Conservation (phyloP, 2,329 filamentous ascomycete species). For the Talaromyces sp. region DNA sequence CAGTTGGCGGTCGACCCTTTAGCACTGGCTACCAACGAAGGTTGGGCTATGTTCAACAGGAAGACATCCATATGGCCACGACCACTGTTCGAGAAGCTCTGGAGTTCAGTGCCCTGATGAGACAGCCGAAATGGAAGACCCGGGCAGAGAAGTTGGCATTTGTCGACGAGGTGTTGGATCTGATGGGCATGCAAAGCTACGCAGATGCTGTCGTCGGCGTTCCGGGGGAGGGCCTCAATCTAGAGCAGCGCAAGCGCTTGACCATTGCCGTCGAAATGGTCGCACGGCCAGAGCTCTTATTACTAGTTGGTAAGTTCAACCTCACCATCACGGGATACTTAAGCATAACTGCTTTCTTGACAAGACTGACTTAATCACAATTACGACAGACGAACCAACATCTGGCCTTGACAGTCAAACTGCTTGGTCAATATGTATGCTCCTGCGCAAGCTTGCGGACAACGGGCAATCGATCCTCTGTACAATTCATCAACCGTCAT, state of each 20-base stretch:
- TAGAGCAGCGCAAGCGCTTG: constrained; percentile 58
- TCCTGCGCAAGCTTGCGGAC: constrained; percentile 57
- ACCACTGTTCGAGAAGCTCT: constrained; percentile 83
- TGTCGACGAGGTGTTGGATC: constrained; percentile 64
- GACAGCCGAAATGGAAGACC: constrained; percentile 68
- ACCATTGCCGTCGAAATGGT: constrained; percentile 59
- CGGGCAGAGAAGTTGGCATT: constrained; percentile 72
- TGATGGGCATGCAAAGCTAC: constrained; percentile 73
- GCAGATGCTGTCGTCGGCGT: constrained; percentile 77
- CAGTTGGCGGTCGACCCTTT: constrained; percentile 56
- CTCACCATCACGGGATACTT: too few species aligned
- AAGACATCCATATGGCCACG: constrained; percentile 73
- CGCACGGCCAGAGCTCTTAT: constrained; percentile 53
- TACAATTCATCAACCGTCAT: constrained; percentile 53
- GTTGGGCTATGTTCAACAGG: constrained; percentile 64
- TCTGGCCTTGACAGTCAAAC: constrained; percentile 59
- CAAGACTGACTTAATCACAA: too few species aligned
- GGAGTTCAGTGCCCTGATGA: constrained; percentile 74
- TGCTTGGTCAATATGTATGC: constrained; percentile 59
- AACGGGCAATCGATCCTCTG: constrained; percentile 51
- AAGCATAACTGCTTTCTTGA: too few species aligned
- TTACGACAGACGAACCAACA: constrained; percentile 57
- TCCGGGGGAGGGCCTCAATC: constrained; percentile 64
- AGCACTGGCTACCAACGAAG: constrained; percentile 59
- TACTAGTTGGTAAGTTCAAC: too few species aligned